Conservation (phyloP, 768 basidiomycete species). For the Dioszegia hungarica region DNA sequence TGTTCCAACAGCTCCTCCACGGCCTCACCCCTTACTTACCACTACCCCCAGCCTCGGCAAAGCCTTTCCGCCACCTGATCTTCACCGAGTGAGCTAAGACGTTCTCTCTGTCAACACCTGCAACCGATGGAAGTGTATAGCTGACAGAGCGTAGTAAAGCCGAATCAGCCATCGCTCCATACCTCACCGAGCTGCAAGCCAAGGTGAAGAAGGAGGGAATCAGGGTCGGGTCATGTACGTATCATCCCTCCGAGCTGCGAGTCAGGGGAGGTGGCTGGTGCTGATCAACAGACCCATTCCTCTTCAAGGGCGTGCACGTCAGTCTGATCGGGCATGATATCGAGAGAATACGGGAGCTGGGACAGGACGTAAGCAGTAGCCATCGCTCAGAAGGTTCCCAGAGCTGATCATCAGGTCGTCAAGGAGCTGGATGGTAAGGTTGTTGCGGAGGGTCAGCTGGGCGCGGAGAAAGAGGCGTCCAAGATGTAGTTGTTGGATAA, state of each 20-base stretch:
- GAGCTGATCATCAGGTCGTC: slow-evolving; percentile 35
- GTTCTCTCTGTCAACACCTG: not conserved
- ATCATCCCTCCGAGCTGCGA: slow-evolving; percentile 4
- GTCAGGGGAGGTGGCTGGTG: not conserved
- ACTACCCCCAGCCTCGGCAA: slow-evolving; percentile 67
- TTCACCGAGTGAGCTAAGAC: slow-evolving; percentile 66
- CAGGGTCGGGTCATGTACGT: slow-evolving; percentile 74
- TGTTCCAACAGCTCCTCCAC: slow-evolving; percentile 77
- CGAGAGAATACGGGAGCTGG: slow-evolving; percentile 46
- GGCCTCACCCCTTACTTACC: slow-evolving; percentile 69
- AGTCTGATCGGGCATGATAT: slow-evolving; percentile 58
- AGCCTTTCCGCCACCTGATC: slow-evolving; percentile 73
- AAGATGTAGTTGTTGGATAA: slow-evolving; percentile 10
- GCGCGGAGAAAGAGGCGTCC: slow-evolving; percentile 25
- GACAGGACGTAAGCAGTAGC: slow-evolving; percentile 41
- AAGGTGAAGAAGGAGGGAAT: slow-evolving; percentile 70
- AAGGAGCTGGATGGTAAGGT: slow-evolving; percentile 50
- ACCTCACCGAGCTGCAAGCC: slow-evolving; percentile 69
- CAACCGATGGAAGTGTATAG: not conserved
- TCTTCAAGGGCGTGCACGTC: slow-evolving; percentile 62
- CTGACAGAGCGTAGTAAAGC: slow-evolving; percentile 54
- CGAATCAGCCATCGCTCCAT: slow-evolving; percentile 84
- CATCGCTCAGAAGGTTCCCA: not conserved
- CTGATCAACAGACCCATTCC: slow-evolving; percentile 33
- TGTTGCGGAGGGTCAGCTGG: slow-evolving; percentile 46